Evolutionary conservation across 2,329 filamentous ascomycete genomes (phyloP).

Genomic region (Davidsoniella eucalypti): DNA sequence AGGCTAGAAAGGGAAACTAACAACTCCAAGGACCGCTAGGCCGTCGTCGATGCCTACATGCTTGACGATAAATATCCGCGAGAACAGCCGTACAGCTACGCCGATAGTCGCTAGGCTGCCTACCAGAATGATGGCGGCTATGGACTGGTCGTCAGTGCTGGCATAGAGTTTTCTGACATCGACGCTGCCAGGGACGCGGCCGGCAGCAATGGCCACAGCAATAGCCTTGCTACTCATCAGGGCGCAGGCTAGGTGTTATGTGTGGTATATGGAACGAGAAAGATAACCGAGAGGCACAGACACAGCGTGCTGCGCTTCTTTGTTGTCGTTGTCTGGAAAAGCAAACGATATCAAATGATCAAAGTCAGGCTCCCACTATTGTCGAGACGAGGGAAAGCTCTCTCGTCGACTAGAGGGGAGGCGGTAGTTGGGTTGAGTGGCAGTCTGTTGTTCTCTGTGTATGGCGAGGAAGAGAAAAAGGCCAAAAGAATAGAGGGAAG

Average conservation of each 20-base stretch:
- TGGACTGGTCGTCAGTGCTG: constrained; percentile 22
- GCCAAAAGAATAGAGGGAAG: background rate
- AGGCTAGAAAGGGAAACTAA: constrained; percentile 15
- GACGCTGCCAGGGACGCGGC: constrained; percentile 21
- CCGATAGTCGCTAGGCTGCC: constrained; percentile 21
- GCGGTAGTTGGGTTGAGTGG: no score
- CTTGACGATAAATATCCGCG: constrained; percentile 22
- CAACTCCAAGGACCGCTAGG: constrained; percentile 22
- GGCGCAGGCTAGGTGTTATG: background rate
- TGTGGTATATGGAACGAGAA: no score
- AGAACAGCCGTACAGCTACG: constrained; percentile 21
- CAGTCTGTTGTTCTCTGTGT: no score
- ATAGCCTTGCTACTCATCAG: constrained; percentile 12
- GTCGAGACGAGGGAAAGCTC: no score
- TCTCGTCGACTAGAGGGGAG: no score
- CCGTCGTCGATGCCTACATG: constrained; percentile 24
- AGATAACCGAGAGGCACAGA: no score
- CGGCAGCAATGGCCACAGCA: constrained; percentile 20
- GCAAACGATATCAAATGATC: background rate
- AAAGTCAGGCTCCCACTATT: no score
- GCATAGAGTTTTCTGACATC: constrained; percentile 22
- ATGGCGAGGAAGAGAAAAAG: background rate
- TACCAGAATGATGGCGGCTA: constrained; percentile 25
- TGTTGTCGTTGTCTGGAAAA: background rate
- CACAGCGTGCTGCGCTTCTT: no score